These are phyloP conservation scores for Kuraishia cidri DNA, from an alignment of 805 yeast species.

Conservation along the genomic window DNA sequence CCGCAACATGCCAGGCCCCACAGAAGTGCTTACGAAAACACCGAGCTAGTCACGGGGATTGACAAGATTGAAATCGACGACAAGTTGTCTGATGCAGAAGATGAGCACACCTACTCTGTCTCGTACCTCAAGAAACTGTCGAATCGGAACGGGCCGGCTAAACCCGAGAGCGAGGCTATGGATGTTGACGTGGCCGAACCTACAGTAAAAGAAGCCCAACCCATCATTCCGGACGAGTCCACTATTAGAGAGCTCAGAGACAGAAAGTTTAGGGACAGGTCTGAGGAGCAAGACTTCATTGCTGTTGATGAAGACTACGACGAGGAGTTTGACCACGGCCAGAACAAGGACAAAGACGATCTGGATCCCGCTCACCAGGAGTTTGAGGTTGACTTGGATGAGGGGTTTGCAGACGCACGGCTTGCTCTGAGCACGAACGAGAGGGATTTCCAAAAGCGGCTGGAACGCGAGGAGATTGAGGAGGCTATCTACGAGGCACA, in stretches of 20 bases:
- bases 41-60: no score
- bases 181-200: not conserved
- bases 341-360: no score
- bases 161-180: no score
- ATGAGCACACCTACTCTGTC: no score
- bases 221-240: slow-evolving; percentile 10
- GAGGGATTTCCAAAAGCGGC: slow-evolving; percentile 12
- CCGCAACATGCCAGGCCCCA: no score
- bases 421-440: slow-evolving; percentile 20
- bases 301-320: slow-evolving; percentile 5
- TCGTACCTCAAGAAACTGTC: no score
- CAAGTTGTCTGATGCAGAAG: no score
- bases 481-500: slow-evolving; percentile 22
- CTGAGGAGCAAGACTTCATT: slow-evolving; percentile 1
- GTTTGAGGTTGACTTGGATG: slow-evolving; percentile 11
- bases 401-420: slow-evolving; percentile 14
- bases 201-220: no score
- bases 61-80: no score
- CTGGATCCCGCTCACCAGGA: slow-evolving; percentile 7
- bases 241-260: slow-evolving; percentile 13
- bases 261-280: slow-evolving; percentile 7
- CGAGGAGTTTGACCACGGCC: slow-evolving; percentile 7
- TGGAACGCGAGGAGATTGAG: slow-evolving; percentile 20
- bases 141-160: no score
- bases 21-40: no score